Base-by-base conservation (phyloP, 73 alveolate genomes). In the Uronychia binucleata region DNA sequence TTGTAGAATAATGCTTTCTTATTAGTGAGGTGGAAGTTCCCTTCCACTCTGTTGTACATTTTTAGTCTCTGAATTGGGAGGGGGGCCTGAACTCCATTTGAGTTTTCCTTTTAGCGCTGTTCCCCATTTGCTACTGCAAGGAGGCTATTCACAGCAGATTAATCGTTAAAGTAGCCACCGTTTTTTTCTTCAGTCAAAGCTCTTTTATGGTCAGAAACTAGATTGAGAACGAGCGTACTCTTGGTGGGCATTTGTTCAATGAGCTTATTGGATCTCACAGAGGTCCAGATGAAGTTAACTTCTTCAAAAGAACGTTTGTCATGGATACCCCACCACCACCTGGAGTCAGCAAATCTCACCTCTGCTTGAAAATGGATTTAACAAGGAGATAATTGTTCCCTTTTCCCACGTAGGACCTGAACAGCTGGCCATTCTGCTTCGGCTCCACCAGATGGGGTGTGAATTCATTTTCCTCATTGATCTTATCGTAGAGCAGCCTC, bases 281-380 rank as follows among this genome's bases (percentile, higher is more conserved):
- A 77, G 32, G 98, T 94, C 97, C 98, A 94, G 27, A 94, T 93
- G 78, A 94, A 94, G 86, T 92, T 87, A 28, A 92, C 91, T 31
- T 80, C 59, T 14, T 92, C 96, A 74, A 88, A 84, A 29, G 88
- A 89, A 60, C 84, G 91, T 59, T 59, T 81, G 5, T 83, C 90
- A 46, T 46, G 67, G 27, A 79, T 88, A 86, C 34, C 59, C 79
- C 74, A 33, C 91, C 98, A 94, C 94, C 98, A 91, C 93, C 95
- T 46, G 19, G n/a, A 11, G n/a, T 46, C n/a, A 46, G n/a, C n/a
- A n/a, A n/a, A n/a, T 46, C 67, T 46, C 19, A 91, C 80, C 98
- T 92, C 11, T 78, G 76, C 81, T 91, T 90, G 57, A 94, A 28
- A 1, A 92, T 76, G 77, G 86, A 74, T 30, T 93, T 77, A 8